Percentiles rank a stretch among this genome's conserved stretches.
Evolutionary conservation across 192 early-diverging fungal genomes (phyloP).

Genomic region (Coemansia asiatica): DNA sequence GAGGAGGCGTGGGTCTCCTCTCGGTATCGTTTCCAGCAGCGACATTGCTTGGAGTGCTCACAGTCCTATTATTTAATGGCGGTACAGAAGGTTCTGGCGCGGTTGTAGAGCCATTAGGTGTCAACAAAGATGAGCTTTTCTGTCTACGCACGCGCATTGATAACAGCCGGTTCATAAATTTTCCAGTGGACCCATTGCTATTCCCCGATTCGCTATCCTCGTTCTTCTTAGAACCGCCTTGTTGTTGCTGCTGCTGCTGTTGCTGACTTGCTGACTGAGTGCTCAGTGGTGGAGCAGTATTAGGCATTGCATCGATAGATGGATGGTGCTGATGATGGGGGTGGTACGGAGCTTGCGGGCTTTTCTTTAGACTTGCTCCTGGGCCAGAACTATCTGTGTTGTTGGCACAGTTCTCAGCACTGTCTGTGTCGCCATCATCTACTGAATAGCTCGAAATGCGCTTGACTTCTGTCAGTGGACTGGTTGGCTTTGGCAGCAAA

Average conservation of each 20-base stretch:
- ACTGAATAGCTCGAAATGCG: background rate
- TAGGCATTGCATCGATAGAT: slow-evolving; percentile 33
- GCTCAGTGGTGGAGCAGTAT: slow-evolving; percentile 2
- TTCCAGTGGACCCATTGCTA: slow-evolving; percentile 38
- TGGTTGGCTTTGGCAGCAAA: slow-evolving; percentile 1
- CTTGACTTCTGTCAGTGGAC: slow-evolving; percentile 3
- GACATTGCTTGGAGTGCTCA: slow-evolving; percentile 20
- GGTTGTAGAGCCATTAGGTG: background rate
- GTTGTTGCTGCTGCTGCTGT: slow-evolving; percentile 19
- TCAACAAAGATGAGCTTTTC: slow-evolving; percentile 27
- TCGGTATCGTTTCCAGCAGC: background rate
- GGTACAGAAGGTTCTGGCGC: background rate
- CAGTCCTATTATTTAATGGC: slow-evolving; percentile 8
- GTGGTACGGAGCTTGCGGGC: background rate
- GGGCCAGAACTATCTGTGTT: background rate
- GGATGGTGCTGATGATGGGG: slow-evolving; percentile 35
- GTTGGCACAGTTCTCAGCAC: background rate
- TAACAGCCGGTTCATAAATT: slow-evolving; percentile 42
- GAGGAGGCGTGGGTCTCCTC: background rate
- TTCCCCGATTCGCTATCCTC: slow-evolving; percentile 37
- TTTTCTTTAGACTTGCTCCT: background rate
- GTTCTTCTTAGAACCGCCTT: slow-evolving; percentile 14
- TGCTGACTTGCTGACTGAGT: slow-evolving; percentile 4
- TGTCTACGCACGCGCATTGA: slow-evolving; percentile 54
- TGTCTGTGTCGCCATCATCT: slow-evolving; percentile 6